These are phyloP conservation scores for Diaporthe amygdali DNA, from an alignment of 2,329 filamentous ascomycete genomes.

Conservation along the genomic window DNA sequence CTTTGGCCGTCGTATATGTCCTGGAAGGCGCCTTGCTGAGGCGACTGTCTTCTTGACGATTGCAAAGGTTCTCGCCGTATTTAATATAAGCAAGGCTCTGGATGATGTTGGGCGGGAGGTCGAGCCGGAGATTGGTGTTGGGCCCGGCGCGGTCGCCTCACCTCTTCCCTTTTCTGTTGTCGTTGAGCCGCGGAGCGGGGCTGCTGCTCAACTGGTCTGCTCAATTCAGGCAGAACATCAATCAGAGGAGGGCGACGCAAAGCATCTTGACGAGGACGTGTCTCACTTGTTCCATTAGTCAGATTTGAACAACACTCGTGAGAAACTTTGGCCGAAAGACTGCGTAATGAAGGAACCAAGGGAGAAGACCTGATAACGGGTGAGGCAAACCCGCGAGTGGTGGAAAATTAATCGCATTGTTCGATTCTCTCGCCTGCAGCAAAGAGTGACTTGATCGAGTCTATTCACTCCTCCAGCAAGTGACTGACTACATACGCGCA, in stretches of 20 bases:
- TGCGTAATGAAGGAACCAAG: no score
- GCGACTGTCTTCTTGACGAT: neutral
- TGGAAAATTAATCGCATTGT: no score
- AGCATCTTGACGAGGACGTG: neutral
- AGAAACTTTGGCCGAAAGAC: no score
- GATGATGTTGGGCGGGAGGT: neutral
- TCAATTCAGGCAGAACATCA: neutral
- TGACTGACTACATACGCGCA: no score
- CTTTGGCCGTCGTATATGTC: slow-evolving; percentile 16
- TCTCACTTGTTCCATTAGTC: neutral
- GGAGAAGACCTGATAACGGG: no score
- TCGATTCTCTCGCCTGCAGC: no score
- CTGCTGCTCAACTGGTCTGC: neutral
- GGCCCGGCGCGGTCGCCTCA: neutral
- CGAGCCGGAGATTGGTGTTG: neutral
- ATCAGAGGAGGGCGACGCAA: neutral
- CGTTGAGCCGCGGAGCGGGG: neutral
- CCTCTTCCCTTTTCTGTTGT: neutral
- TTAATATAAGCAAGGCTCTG: neutral
- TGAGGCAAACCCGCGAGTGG: no score
- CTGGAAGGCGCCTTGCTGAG: slow-evolving; percentile 5
- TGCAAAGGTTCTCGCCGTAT: neutral
- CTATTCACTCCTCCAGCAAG: no score
- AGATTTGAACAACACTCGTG: no score
- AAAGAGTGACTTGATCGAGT: no score